Evolutionary conservation across 495 filamentous ascomycete genomes (phyloP), one percentile per base, ranked within the genome.

Genomic region (Astrothelium macrocarpum): DNA sequence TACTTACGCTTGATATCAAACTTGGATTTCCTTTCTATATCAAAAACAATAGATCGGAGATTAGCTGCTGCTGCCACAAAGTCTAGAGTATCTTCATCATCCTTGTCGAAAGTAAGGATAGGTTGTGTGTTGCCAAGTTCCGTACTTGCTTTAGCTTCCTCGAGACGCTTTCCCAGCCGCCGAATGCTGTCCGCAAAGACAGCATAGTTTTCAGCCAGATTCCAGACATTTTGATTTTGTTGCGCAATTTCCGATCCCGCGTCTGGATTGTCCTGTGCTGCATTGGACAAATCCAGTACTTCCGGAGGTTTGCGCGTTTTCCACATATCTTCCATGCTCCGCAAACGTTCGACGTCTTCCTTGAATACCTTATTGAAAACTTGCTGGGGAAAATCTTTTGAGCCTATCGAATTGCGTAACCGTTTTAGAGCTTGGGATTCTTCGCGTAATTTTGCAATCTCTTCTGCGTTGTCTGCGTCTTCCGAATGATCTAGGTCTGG

Each of bases 241-340:
- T 76, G 77, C 0, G 89, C 75, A 28, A 92, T 76, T 12, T 75
- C 74, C 1, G 81, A 70, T 32, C 82, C 82, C 4, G 81, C 73
- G 1, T 73, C 78, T 31, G 78, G 65, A 1, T 81, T 80, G 10
- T 80, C 76, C n/a, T 82, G 69, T 16, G 79, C 71, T 0, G 83
- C 60, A 4, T 26, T 28, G 18, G 63, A 59, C 11, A 62, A n/a
- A 7, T 36, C 60, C 0, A 97, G 81, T 11, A 86, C 78, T 64
- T 87, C 79, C 20, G 95, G 94, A 1, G 85, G 80, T 65, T 83
- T 83, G 53, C 90, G 80, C 16, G 82, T 82, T 76, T 92, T 96
- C 95, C 95, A 99, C 91, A 96, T 95, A 62, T 94, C 92, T 66
- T 92, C 88, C 89, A 95, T 93, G 2, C 83, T 87, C n/a, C 86